These are phyloP conservation scores for Oemleria cerasiformis DNA, from an alignment of 306 rosid genomes.

Conservation along the genomic window DNA sequence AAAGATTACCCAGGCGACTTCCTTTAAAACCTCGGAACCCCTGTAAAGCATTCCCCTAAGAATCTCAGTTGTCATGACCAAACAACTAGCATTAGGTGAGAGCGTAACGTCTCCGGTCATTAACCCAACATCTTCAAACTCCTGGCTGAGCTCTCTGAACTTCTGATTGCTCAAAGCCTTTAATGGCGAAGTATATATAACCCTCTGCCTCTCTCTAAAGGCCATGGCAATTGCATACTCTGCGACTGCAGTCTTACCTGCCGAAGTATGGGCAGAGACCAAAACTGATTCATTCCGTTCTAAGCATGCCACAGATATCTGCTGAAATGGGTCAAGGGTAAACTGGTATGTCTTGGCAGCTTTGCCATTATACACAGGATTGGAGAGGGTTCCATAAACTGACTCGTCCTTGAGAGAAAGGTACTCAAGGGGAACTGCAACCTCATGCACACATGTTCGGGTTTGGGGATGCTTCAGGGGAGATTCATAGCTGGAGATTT, in stretches of 20 bases:
- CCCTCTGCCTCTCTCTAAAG: slow-evolving; percentile 84
- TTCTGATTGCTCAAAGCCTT: slow-evolving; percentile 94
- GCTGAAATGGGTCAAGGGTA: slow-evolving; percentile 88
- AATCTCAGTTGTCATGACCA: slow-evolving; percentile 92
- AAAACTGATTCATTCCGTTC: slow-evolving; percentile 86
- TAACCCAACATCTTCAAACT: slow-evolving; percentile 80
- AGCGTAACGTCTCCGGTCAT: slow-evolving; percentile 98
- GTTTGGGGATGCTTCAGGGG: slow-evolving; percentile 34
- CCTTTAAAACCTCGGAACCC: slow-evolving; percentile 87
- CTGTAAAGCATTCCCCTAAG: slow-evolving; percentile 93
- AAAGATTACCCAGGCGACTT: slow-evolving; percentile 94
- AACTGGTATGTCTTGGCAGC: slow-evolving; percentile 69
- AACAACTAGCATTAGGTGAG: slow-evolving; percentile 79
- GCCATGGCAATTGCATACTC: slow-evolving; percentile 97
- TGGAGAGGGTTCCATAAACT: slow-evolving; percentile 69
- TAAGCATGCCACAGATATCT: slow-evolving; percentile 76
- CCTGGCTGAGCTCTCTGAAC: slow-evolving; percentile 79
- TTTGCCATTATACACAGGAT: slow-evolving; percentile 55
- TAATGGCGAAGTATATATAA: slow-evolving; percentile 82
- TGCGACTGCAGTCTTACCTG: slow-evolving; percentile 94
- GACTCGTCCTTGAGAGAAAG: slow-evolving; percentile 50
- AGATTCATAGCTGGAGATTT: slow-evolving; percentile 11
- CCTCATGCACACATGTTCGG: slow-evolving; percentile 90
- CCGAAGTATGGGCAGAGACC: slow-evolving; percentile 97
- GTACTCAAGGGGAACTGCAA: slow-evolving; percentile 76